Conservation (phyloP, 768 basidiomycete species). For the Mycena metata region DNA sequence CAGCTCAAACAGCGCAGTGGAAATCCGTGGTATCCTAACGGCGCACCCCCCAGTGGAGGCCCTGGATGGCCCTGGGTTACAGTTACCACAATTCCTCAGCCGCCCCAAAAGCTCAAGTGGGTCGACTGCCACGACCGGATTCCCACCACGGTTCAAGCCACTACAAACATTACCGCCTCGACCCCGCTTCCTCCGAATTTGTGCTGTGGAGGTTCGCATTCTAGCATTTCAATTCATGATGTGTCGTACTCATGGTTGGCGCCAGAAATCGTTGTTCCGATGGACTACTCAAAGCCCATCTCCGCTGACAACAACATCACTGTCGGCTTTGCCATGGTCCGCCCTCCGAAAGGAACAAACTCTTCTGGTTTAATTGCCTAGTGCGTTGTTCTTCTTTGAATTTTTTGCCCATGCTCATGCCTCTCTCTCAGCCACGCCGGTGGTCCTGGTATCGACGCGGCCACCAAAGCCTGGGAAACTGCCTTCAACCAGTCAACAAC, state of each 20-base stretch:
- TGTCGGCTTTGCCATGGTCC: constrained; percentile 35
- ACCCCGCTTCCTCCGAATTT: constrained; percentile 23
- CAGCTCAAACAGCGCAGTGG: too few species aligned
- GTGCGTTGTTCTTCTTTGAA: constrained; percentile 13
- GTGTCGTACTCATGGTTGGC: too few species aligned
- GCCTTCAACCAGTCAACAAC: constrained; percentile 30
- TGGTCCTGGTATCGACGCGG: constrained; percentile 34
- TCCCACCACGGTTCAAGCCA: constrained; percentile 13
- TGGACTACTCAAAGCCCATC: constrained; percentile 33
- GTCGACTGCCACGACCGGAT: constrained; percentile 30
- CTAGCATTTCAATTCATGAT: too few species aligned
- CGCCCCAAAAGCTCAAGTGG: neutral
- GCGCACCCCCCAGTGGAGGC: too few species aligned
- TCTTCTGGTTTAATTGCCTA: constrained; percentile 19
- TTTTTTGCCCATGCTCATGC: neutral
- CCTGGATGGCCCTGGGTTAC: too few species aligned
- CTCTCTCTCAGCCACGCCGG: constrained; percentile 13
- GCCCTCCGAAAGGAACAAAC: constrained; percentile 3
- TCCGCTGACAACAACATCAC: constrained; percentile 27
- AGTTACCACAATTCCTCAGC: too few species aligned
- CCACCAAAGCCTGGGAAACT: constrained; percentile 33
- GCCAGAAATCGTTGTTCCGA: constrained; percentile 29
- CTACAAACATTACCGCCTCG: constrained; percentile 14
- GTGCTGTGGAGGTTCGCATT: constrained; percentile 19
- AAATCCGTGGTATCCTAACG: too few species aligned